These are phyloP conservation scores for Fagus sylvatica DNA, from an alignment of 306 rosid genomes.

Conservation along the genomic window DNA sequence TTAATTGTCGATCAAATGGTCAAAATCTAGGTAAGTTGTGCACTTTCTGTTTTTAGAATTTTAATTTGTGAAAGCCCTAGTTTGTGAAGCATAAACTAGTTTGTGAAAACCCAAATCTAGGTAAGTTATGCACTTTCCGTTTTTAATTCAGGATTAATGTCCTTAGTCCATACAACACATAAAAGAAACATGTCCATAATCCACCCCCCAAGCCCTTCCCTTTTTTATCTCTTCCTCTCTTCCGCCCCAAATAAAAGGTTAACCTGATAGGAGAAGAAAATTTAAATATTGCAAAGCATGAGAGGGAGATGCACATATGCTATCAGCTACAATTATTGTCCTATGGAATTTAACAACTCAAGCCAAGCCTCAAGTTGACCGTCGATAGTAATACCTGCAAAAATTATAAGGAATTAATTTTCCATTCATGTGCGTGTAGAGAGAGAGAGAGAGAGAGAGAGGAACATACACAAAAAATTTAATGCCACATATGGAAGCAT, in stretches of 20 bases:
- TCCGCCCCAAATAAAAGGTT: background rate
- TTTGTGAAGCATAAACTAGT: no score
- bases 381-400: constrained; percentile 77
- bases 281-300: background rate
- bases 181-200: no score
- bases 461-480: constrained; percentile 63
- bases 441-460: constrained; percentile 14
- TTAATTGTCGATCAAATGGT: no score
- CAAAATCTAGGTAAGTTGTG: no score
- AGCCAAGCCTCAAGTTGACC: constrained; percentile 32
- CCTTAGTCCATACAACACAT: no score
- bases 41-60: no score
- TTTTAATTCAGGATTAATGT: no score
- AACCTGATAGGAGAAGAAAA: background rate
- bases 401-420: background rate
- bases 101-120: no score
- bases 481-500: constrained; percentile 67
- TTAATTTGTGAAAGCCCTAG: no score
- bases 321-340: background rate
- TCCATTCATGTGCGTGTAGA: background rate
- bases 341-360: background rate
- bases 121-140: no score
- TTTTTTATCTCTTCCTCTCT: no score
- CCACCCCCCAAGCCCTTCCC: no score
- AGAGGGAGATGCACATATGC: background rate